Evolutionary conservation across 345 rosid genomes (phyloP), one percentile per base, ranked within the genome.

Genomic region (Camelina hispida): DNA sequence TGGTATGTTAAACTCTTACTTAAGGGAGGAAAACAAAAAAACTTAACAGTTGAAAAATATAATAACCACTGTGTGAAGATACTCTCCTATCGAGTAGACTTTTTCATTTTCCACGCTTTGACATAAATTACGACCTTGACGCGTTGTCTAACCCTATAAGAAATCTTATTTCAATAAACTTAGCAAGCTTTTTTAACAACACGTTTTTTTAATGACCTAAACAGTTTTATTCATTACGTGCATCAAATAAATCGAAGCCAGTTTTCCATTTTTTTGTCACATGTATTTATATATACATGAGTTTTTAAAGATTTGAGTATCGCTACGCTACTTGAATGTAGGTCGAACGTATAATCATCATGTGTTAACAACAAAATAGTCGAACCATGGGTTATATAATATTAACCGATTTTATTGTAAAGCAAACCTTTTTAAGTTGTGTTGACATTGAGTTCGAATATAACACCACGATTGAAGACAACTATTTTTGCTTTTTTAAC

Each of bases 341-440:
- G 42, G 6, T 32, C 0, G 14, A 57, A 20, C 13, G 23, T 32
- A 34, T 32, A 20, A 38, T 60, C 16, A 60, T 61, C 16, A 60
- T 61, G 32, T 20, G 20, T 18, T 20, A 20, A 61, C 32, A 61
- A 61, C 32, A 61, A 61, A 20, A 61, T 40, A 61, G 16, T 40
- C 2, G 50, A 46, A 46, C 50, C 18, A 44, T 44, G 50, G n/a
- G 17, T 44, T 44, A n/a, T n/a, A n/a, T n/a, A 38, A n/a, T 42
- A 60, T 37, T 25, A 37, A 37, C 6, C 32, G 30, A 38, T 1
- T 12, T 6, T 18, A 20, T 6, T 59, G 46, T 37, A 17, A 37
- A 12, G 6, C 16, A 60, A 37, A 38, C 9, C 5, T 1, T 37
- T 37, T 35, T 0, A 37, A 37, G 48, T 12, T 60, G 17, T 34